Conservation (phyloP, 441 rosid species). For the Eutrema salsugineum region DNA sequence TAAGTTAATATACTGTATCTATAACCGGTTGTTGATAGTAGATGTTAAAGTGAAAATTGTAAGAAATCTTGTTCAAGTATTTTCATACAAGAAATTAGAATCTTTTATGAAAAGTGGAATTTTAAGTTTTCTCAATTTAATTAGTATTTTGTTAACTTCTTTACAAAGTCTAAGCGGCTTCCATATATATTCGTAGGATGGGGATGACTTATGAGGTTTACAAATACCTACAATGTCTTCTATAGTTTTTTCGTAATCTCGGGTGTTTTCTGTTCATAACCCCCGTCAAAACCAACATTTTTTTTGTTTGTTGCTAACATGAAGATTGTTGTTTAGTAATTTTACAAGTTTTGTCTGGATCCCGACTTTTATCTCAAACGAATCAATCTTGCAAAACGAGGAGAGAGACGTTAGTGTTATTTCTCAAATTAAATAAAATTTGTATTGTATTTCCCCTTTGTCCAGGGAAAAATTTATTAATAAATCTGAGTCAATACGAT, state of each 20-base stretch:
- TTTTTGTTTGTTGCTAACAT: not conserved
- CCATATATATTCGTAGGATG: not conserved
- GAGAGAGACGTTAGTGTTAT: slow-evolving; percentile 17
- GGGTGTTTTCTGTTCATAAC: not conserved
- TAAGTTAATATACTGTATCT: not conserved
- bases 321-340: not conserved
- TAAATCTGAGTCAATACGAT: slow-evolving; percentile 19
- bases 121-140: not conserved
- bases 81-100: not conserved
- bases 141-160: not conserved
- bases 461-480: not conserved
- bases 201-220: not conserved
- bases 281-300: not conserved
- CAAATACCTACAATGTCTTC: not conserved
- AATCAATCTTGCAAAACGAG: slow-evolving; percentile 12
- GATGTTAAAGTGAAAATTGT: not conserved
- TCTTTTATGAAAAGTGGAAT: not conserved
- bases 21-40: not conserved
- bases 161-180: not conserved
- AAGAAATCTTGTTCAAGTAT: not conserved
- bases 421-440: not conserved
- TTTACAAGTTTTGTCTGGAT: slow-evolving; percentile 8
- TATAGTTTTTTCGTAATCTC: not conserved
- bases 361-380: not conserved
- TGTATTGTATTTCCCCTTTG: not conserved